These are phyloP conservation scores for Epichloe sylvatica DNA, from an alignment of 2,329 filamentous ascomycete species.

Conservation along the genomic window DNA sequence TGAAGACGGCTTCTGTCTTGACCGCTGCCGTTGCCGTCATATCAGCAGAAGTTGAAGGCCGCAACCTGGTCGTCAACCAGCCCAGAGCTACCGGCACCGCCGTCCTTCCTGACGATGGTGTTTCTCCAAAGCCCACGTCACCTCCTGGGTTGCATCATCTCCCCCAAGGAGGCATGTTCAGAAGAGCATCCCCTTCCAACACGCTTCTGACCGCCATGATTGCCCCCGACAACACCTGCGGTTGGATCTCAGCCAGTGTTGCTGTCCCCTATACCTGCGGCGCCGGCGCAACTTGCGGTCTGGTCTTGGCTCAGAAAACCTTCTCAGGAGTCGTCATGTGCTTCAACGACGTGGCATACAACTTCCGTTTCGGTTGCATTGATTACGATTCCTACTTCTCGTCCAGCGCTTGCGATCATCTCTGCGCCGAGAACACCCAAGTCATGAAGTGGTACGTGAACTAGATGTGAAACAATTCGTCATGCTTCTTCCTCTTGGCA, in stretches of 20 bases:
- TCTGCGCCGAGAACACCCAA: conserved; percentile 25
- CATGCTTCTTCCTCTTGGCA: neutral
- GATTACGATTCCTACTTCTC: conserved; percentile 22
- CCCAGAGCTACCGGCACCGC: conserved; percentile 22
- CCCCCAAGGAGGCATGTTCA: conserved; percentile 10
- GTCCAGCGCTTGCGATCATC: conserved; percentile 25
- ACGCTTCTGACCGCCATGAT: conserved; percentile 17
- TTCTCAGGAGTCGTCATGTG: conserved; percentile 27
- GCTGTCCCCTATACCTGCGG: conserved; percentile 28
- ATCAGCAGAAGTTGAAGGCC: conserved; percentile 16
- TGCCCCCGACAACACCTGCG: conserved; percentile 37
- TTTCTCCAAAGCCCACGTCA: conserved; percentile 27
- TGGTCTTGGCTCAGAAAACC: conserved; percentile 20
- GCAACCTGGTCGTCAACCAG: conserved; percentile 8
- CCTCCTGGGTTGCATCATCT: conserved; percentile 22
- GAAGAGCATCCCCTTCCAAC: neutral
- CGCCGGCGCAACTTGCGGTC: conserved; percentile 22
- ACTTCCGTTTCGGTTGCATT: conserved; percentile 23
- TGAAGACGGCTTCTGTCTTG: conserved; percentile 16
- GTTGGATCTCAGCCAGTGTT: conserved; percentile 29
- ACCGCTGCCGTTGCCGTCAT: conserved; percentile 8
- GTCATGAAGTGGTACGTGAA: conserved; percentile 32
- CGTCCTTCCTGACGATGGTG: conserved; percentile 20
- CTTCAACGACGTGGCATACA: conserved; percentile 23
- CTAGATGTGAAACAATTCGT: neutral